These are phyloP conservation scores for Cordyceps tenuipes DNA, from an alignment of 2,329 filamentous ascomycete genomes.

Conservation along the genomic window DNA sequence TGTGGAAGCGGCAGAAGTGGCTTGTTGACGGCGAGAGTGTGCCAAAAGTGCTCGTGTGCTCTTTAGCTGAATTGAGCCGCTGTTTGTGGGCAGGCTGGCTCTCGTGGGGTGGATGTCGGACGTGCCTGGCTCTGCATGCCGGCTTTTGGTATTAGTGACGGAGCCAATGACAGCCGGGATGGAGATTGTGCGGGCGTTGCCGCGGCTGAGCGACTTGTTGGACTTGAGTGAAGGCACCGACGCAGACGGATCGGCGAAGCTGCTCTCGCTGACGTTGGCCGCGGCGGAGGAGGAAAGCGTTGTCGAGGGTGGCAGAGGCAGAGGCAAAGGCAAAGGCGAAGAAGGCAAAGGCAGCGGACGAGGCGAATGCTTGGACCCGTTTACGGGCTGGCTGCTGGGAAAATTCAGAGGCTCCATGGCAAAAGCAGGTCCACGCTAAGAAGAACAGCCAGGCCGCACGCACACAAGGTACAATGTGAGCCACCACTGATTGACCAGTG, in stretches of 20 bases:
- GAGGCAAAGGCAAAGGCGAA: too few species aligned
- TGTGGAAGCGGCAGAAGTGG: constrained; percentile 1
- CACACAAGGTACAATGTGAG: constrained; percentile 11
- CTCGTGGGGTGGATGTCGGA: constrained; percentile 49
- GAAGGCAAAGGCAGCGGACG: too few species aligned
- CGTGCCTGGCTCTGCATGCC: constrained; percentile 51
- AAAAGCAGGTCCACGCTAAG: constrained; percentile 8
- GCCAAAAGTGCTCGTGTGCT: constrained; percentile 12
- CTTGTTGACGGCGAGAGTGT: constrained; percentile 8
- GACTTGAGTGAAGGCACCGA: background rate
- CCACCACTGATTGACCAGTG: constrained; percentile 8
- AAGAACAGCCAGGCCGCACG: background rate
- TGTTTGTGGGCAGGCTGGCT: constrained; percentile 53
- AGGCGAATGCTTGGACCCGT: constrained; percentile 14
- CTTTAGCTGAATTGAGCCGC: constrained; percentile 10
- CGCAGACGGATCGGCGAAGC: background rate
- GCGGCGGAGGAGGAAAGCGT: constrained; percentile 1
- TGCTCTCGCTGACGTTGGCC: background rate
- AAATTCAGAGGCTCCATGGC: constrained; percentile 19
- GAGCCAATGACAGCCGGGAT: constrained; percentile 32
- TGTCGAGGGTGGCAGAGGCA: constrained; percentile 9
- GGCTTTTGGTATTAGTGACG: constrained; percentile 42
- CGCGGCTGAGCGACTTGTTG: constrained; percentile 7
- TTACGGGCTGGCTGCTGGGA: constrained; percentile 18
- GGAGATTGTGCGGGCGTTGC: constrained; percentile 33